These are phyloP conservation scores for Camellia granthamiana DNA, from an alignment of 148 eudicot species.

Conservation along the genomic window DNA sequence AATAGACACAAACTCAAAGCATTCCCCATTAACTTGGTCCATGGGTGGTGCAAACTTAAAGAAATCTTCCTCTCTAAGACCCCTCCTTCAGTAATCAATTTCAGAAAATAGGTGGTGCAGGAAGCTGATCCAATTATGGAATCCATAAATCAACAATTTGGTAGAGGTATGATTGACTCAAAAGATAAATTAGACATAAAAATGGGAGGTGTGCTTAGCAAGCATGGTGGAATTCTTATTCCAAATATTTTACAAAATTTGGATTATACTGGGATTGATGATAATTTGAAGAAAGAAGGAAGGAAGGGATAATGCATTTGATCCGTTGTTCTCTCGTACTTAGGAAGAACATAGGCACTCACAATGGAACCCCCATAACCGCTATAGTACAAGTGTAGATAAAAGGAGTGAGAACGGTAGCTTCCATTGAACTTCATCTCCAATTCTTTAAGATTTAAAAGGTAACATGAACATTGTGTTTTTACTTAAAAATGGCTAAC, in stretches of 20 bases:
- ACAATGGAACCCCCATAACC: background rate
- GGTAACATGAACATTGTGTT: background rate
- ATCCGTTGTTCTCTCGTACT: slow-evolving; percentile 12
- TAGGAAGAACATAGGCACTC: slow-evolving; percentile 17
- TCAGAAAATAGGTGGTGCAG: slow-evolving; percentile 42
- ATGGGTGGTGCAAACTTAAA: slow-evolving; percentile 22
- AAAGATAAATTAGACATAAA: slow-evolving; percentile 23
- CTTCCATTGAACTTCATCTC: slow-evolving; percentile 9
- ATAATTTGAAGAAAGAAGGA: slow-evolving; percentile 26
- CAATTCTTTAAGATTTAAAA: slow-evolving; percentile 15
- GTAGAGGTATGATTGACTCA: slow-evolving; percentile 1
- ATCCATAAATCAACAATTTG: slow-evolving; percentile 4
- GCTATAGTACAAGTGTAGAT: slow-evolving; percentile 14
- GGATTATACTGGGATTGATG: slow-evolving; percentile 34
- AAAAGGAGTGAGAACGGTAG: slow-evolving; percentile 15
- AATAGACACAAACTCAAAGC: background rate
- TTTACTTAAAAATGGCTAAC: background rate
- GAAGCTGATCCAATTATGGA: slow-evolving; percentile 34
- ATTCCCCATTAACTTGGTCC: background rate
- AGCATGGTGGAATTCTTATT: slow-evolving; percentile 21
- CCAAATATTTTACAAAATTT: slow-evolving; percentile 36
- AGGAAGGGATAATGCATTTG: slow-evolving; percentile 14
- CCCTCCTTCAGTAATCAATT: slow-evolving; percentile 40
- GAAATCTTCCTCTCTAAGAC: slow-evolving; percentile 44
- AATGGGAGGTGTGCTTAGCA: slow-evolving; percentile 26